These are phyloP conservation scores for Tulasnella sp. DNA, from an alignment of 768 basidiomycete species.

Conservation along the genomic window DNA sequence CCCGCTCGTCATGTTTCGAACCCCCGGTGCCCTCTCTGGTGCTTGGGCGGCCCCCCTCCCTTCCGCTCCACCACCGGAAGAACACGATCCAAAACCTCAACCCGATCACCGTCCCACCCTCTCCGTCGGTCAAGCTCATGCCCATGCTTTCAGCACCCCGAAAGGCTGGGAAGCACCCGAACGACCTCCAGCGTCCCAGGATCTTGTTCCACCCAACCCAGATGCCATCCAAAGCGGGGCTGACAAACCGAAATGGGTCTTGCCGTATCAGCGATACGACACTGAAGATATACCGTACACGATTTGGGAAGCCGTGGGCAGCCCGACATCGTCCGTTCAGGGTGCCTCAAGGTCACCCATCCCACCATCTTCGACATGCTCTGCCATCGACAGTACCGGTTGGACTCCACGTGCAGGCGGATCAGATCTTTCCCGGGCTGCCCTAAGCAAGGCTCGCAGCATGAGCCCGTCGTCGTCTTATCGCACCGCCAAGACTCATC, in stretches of 20 bases:
- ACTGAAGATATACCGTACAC: background rate
- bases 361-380: background rate
- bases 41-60: background rate
- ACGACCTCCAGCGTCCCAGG: background rate
- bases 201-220: background rate
- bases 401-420: background rate
- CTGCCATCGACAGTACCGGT: background rate
- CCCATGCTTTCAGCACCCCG: background rate
- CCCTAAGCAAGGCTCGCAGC: background rate
- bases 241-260: background rate
- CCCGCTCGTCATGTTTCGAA: background rate
- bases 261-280: background rate
- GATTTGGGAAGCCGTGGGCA: background rate
- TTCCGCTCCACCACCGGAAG: background rate
- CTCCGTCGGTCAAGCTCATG: background rate
- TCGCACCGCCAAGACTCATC: background rate
- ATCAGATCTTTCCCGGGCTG: background rate
- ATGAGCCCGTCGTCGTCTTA: background rate
- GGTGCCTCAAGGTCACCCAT: background rate
- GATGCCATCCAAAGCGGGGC: background rate
- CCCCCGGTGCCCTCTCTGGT: background rate
- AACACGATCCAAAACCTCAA: background rate
- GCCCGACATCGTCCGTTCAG: background rate
- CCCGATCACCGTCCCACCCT: background rate
- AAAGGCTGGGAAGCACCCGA: slow-evolving; percentile 9